phyloP scores from a whole-genome alignment of 768 basidiomycete genomes.

The Candolleomyces efflorescens region DNA sequence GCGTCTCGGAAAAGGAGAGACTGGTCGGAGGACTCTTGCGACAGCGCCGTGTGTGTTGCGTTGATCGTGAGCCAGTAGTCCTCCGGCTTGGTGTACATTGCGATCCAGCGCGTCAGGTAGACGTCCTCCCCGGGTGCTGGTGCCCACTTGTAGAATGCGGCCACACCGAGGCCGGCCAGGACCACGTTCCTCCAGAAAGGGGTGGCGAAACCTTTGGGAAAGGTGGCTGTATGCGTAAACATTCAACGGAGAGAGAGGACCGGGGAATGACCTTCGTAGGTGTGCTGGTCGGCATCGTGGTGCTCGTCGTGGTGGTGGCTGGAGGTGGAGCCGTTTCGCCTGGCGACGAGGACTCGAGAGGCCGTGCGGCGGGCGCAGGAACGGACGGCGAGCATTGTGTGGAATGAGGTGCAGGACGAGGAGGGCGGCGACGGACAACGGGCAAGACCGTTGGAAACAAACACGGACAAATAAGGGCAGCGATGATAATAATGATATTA shows the following conservation, averaged over 20 bases:
- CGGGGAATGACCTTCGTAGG: slow-evolving; percentile 50
- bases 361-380: slow-evolving; percentile 27
- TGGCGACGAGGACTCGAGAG: slow-evolving; percentile 17
- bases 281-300: slow-evolving; percentile 37
- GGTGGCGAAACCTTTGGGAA: slow-evolving; percentile 50
- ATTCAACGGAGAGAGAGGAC: background rate
- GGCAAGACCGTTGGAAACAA: slow-evolving; percentile 2
- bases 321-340: slow-evolving; percentile 3
- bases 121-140: slow-evolving; percentile 57
- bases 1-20: slow-evolving; percentile 38
- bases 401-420: background rate
- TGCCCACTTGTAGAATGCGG: slow-evolving; percentile 63
- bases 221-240: background rate
- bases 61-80: slow-evolving; percentile 55
- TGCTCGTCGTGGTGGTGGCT: slow-evolving; percentile 24
- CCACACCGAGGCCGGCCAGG: slow-evolving; percentile 44
- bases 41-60: slow-evolving; percentile 50
- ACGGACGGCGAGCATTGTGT: slow-evolving; percentile 36
- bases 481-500: background rate
- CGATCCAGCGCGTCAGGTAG: slow-evolving; percentile 65
- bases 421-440: background rate
- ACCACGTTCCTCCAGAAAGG: slow-evolving; percentile 67
- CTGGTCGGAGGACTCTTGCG: slow-evolving; percentile 39
- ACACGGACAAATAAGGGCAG: background rate
- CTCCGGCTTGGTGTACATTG: slow-evolving; percentile 47